phyloP scores from a whole-genome alignment of 805 yeast species.

The Candida xiaguanensis region DNA sequence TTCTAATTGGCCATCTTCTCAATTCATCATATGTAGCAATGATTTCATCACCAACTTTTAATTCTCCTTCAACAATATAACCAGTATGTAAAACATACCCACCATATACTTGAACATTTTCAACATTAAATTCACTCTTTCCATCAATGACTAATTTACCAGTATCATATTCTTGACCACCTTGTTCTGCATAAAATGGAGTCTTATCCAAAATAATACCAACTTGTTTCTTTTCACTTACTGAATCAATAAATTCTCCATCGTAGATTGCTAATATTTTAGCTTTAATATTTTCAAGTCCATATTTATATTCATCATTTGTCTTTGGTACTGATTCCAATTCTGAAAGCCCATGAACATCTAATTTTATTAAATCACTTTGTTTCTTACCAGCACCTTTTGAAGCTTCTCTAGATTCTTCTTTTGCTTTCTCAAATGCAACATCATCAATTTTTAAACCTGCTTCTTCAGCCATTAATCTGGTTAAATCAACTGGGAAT shows the following conservation, averaged over 20 bases:
- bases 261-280: slow-evolving; percentile 68
- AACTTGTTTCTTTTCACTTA: slow-evolving; percentile 44
- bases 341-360: slow-evolving; percentile 83
- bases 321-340: slow-evolving; percentile 73
- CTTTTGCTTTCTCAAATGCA: slow-evolving; percentile 88
- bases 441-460: slow-evolving; percentile 88
- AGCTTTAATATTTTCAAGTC: slow-evolving; percentile 64
- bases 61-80: slow-evolving; percentile 66
- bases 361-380: slow-evolving; percentile 69
- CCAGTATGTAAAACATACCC: slow-evolving; percentile 98
- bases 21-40: slow-evolving; percentile 88
- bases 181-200: slow-evolving; percentile 97
- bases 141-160: slow-evolving; percentile 93
- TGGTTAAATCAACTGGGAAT: slow-evolving; percentile 96
- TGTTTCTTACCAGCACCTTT: slow-evolving; percentile 72
- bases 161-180: slow-evolving; percentile 97
- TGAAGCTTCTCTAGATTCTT: slow-evolving; percentile 90
- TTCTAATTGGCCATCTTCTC: slow-evolving; percentile 94
- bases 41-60: slow-evolving; percentile 64
- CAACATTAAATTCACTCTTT: slow-evolving; percentile 79
- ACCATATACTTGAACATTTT: slow-evolving; percentile 86
- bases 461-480: slow-evolving; percentile 98
- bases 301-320: slow-evolving; percentile 78
- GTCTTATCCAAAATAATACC: slow-evolving; percentile 88
- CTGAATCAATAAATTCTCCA: slow-evolving; percentile 56